Evolutionary conservation across 306 rosid species (phyloP), one percentile per base, ranked within the genome.

Genomic region (Vigna mungo): DNA sequence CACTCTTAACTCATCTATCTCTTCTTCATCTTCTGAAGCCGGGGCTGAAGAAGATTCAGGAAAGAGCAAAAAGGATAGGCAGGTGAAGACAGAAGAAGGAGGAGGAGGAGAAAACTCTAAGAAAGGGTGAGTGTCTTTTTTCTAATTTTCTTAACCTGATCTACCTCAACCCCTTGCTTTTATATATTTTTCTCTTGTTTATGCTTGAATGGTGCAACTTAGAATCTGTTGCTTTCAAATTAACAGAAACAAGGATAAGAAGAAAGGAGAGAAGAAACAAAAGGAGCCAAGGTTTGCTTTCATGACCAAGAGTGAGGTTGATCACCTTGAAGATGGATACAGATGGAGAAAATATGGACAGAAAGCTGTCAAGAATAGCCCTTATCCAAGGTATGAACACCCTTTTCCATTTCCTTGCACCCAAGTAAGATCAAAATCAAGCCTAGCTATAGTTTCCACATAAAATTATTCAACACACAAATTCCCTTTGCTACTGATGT

Each of bases 291-390:
- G 96, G 61, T 90, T 92, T 86, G 90, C 97, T 0, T 92, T 92
- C 89, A 87, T 90, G 90, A 92, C 97, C 8, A 92, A 90, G 87
- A 92, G 97, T 80, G 97, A 92, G 84, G 96, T 92, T 71, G 97
- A 92, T 85, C 97, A 92, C 46, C 88, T 92, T 10, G 97, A 92
- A 88, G 97, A 92, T 77, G 97, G 97, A 16, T 92, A 92, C 30
- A 81, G 97, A 79, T 92, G 97, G 97, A 92, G 97, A 77, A 92
- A 92, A 83, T 92, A 92, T 80, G 97, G 97, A 30, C 97, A 92
- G 27, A 92, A 92, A 64, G 97, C 97, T 56, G 96, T 92, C 27
- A 92, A 92, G 74, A 90, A 92, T 73, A 92, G 97, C 77, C 97
- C 97, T 34, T 92, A 84, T 37, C 97, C 97, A 75, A 92, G 97